Percentiles rank a stretch among this genome's conserved stretches.
Conservation (phyloP, 2,329 filamentous ascomycete genomes). For the Helicocarpus griseus region DNA sequence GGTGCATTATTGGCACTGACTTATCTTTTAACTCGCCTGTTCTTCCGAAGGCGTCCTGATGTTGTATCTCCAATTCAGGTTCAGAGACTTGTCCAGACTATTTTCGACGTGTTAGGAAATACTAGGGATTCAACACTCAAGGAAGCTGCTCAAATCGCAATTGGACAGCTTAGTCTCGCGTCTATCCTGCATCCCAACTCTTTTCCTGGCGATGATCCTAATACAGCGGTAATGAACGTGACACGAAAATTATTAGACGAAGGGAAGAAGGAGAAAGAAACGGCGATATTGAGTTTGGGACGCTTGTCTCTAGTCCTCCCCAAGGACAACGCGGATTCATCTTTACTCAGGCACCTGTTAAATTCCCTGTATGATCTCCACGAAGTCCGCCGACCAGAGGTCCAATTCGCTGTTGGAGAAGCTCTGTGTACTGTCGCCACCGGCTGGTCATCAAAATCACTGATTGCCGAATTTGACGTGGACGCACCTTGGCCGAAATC, state of each 20-base stretch:
- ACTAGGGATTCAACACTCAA: constrained; percentile 48
- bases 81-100: constrained; percentile 32
- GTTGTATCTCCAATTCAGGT: constrained; percentile 28
- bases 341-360: constrained; percentile 43
- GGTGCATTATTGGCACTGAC: constrained; percentile 51
- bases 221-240: constrained; percentile 35
- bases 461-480: constrained; percentile 68
- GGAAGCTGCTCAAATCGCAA: constrained; percentile 46
- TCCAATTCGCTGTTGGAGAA: constrained; percentile 85
- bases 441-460: constrained; percentile 74
- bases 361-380: constrained; percentile 65
- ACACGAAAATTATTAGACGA: constrained; percentile 55
- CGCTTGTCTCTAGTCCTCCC: constrained; percentile 53
- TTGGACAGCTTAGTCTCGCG: constrained; percentile 55
- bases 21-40: constrained; percentile 48
- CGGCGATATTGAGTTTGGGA: constrained; percentile 71
- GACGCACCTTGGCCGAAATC: constrained; percentile 42
- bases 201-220: constrained; percentile 19
- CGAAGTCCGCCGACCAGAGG: constrained; percentile 74
- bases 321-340: constrained; percentile 24
- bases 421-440: constrained; percentile 68
- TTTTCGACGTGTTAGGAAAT: constrained; percentile 44
- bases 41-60: constrained; percentile 37
- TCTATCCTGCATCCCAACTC: constrained; percentile 36
- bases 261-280: constrained; percentile 72